Base-by-base conservation (phyloP, 2,329 filamentous ascomycete genomes). In the Ilyonectria robusta region DNA sequence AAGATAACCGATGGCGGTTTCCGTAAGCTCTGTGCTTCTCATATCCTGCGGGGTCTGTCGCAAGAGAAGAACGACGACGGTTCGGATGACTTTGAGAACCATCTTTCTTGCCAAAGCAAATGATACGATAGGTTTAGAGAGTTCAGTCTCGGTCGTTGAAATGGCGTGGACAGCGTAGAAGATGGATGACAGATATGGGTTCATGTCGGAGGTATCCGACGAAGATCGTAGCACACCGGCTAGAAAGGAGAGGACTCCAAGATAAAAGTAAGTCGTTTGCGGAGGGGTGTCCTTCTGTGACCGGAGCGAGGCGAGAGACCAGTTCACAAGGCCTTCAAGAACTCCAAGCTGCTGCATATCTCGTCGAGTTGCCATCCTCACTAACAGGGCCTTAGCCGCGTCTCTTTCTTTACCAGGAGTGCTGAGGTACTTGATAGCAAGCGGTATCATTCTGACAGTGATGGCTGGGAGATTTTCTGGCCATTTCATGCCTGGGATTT, bases 291-390 rank as follows among this genome's bases (percentile, higher is more conserved):
- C 78, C 3, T 78, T 77, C 2, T 78, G 76, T 0, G 85, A 85
- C 1, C 84, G 81, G 4, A 97, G 82, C 31, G 86, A 87, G 9
- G 81, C 83, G 42, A 96, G 81, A 1, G 92, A 89, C 93, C 94
- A 97, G 35, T 87, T 78, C 2, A 94, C 86, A 10, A 97, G 83
- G 2, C 87, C 85, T 51, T 89, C 81, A 37, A 96, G 84, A 3
- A 98, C 83, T 0, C 92, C 90, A 10, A 95, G 82, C 57, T 88
- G 84, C 80, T 95, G 93, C 94, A 98, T 97, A 78, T 99, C 96
- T 53, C 89, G 90, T 17, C 96, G 89, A 78, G 95, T 90, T n/a
- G 91, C 89, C 51, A 98, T 85, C 51, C 94, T 89, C 19, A 97
- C 93, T 8, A 99, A 85, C 26, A 98, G 85, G 2, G 89, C 86